phyloP scores from a whole-genome alignment of 2,329 filamentous ascomycete species.

The Phaeosphaeria sp. region DNA sequence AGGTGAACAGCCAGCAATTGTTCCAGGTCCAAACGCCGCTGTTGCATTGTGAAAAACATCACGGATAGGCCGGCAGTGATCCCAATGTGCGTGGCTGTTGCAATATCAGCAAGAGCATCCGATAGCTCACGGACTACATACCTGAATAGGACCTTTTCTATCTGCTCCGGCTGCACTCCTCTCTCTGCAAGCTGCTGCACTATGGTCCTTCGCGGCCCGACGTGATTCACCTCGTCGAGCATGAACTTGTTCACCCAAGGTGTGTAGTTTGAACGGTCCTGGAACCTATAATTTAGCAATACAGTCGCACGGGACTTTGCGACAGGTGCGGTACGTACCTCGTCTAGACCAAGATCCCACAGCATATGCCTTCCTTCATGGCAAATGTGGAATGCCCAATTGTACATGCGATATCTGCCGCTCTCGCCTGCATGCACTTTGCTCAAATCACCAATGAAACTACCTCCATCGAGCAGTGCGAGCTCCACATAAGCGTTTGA shows the following conservation, averaged over 20 bases:
- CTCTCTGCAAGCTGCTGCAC: conserved; percentile 32
- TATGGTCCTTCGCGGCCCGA: conserved; percentile 36
- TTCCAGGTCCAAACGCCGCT: conserved; percentile 40
- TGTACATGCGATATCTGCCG: conserved; percentile 43
- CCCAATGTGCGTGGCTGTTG: conserved; percentile 42
- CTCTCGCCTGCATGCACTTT: conserved; percentile 36
- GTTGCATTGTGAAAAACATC: conserved; percentile 38
- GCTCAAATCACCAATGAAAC: conserved; percentile 36
- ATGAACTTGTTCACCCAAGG: conserved; percentile 43
- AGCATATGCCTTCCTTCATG: conserved; percentile 33
- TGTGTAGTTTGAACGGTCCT: conserved; percentile 42
- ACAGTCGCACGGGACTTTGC: not conserved
- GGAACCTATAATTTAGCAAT: not conserved
- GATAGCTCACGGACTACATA: conserved; percentile 7
- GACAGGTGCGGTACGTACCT: conserved; percentile 25
- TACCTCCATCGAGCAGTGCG: conserved; percentile 41
- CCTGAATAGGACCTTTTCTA: conserved; percentile 42
- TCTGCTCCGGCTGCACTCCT: conserved; percentile 24
- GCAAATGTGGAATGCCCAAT: conserved; percentile 42
- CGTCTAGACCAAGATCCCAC: conserved; percentile 42
- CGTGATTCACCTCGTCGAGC: conserved; percentile 33
- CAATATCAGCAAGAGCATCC: not conserved
- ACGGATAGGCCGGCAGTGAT: conserved; percentile 39
- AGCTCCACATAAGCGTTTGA: conserved; percentile 30
- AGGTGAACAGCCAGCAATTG: conserved; percentile 35